Base-by-base conservation (phyloP, 202 grass and related monocot species). In the Alloteropsis angusta region DNA sequence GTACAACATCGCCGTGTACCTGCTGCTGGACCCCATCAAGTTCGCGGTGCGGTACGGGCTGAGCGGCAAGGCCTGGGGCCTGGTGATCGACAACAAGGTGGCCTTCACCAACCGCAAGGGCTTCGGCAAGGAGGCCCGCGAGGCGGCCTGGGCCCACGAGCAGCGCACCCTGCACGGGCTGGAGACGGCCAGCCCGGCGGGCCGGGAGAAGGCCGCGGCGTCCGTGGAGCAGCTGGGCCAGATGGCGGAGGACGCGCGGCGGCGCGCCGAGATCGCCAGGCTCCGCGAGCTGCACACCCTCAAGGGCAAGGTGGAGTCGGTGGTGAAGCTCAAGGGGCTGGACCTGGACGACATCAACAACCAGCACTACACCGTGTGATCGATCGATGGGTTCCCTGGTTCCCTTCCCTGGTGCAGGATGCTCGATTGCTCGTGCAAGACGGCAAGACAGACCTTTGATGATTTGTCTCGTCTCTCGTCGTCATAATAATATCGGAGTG, bases 111-210 rank as follows among this genome's bases (percentile, higher is more conserved):
- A 22, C 63, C 82, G 76, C 82, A 93, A 89, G 72, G 82, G 87
- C 64, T 93, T 89, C 0, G 90, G 87, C 2, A 60, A 59, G 17
- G 87, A 85, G 65, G 74, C 75, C 9, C 74, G 87, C 12, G 81
- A 82, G 84, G 90, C 70, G 4, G 87, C 87, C 16, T 93, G 90
- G 87, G 87, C 82, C 9, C 73, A 63, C n/a, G 50, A 89, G 71
- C 87, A 93, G 54, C 80, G 90, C 2, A 93, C 87, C 13, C 68
- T 87, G 26, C 90, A 93, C 5, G 90, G 90, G 19, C 78, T 93
- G 6, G 54, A 84, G 69, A 67, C 60, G 6, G n/a, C 60, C 6
- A 17, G 43, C 43, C 42, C 41, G 28, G 71, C 5, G 63, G 52
- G 6, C 37, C 65, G 0, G 65, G 68, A 0, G 0, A 59, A 0